These are phyloP conservation scores for Termitomyces sp. DNA, from an alignment of 768 basidiomycete genomes.

Conservation along the genomic window DNA sequence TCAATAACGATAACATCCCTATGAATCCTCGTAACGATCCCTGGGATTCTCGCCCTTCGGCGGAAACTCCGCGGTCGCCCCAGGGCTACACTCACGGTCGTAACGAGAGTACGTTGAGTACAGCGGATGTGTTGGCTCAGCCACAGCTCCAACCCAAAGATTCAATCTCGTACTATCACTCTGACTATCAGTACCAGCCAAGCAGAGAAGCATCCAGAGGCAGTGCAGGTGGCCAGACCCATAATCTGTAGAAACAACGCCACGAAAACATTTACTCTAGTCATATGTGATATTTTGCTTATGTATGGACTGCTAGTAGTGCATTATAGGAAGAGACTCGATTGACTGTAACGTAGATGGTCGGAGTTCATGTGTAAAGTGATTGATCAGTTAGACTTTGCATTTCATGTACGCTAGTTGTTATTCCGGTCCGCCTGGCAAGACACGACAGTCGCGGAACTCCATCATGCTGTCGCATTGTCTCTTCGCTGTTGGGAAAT, in stretches of 20 bases:
- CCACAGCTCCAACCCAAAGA: constrained; percentile 44
- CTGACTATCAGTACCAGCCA: constrained; percentile 19
- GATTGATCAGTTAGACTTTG: not conserved
- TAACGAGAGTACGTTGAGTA: constrained; percentile 48
- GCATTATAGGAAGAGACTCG: not conserved
- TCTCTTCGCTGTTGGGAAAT: not conserved
- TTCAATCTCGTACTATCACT: constrained; percentile 24
- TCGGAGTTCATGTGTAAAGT: not conserved
- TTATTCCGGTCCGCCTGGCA: not conserved
- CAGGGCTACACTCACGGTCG: constrained; percentile 43
- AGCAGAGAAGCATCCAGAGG: constrained; percentile 13
- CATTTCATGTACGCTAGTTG: not conserved
- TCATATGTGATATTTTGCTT: not conserved
- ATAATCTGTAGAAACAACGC: not conserved
- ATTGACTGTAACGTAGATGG: not conserved
- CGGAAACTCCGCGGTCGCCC: constrained; percentile 23
- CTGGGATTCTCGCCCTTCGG: constrained; percentile 65
- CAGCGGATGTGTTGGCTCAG: constrained; percentile 48
- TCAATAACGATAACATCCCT: constrained; percentile 64
- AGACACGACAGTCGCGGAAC: not conserved
- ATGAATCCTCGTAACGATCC: constrained; percentile 60
- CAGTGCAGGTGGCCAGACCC: constrained; percentile 4
- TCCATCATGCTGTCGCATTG: not conserved
- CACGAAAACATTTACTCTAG: constrained; percentile 5
- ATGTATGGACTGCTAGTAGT: not conserved